Evolutionary conservation across 805 yeast genomes (phyloP), one percentile per base, ranked within the genome.

Genomic region (Candida berthetii): DNA sequence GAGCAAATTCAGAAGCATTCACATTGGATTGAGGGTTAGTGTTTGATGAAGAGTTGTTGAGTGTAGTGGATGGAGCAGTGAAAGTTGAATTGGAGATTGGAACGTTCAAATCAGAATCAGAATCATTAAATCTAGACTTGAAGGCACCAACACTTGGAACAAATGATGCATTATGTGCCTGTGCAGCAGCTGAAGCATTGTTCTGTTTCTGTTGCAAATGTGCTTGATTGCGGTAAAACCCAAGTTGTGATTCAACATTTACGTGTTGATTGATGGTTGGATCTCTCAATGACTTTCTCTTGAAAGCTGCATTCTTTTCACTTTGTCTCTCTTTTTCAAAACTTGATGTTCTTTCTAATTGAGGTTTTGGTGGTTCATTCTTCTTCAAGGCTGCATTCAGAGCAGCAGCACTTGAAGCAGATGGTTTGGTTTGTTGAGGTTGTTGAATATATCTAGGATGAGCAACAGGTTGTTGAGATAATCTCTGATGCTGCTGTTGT

Each of bases 41-140:
- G 8, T 16, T 17, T 9, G 37, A 24, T 13, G 33, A 24, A 11
- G 7, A 8, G n/a, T n/a, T n/a, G n/a, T n/a, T n/a, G n/a, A n/a
- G n/a, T n/a, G n/a, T n/a, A n/a, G n/a, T n/a, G n/a, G n/a, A n/a
- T n/a, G n/a, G n/a, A n/a, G n/a, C n/a, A n/a, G n/a, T n/a, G n/a
- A n/a, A n/a, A n/a, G n/a, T n/a, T n/a, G n/a, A n/a, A n/a, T n/a
- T n/a, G n/a, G n/a, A n/a, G n/a, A 45, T 20, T 11, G 61, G 58
- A 20, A 49, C 53, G 17, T 72, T 78, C 13, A 56, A 57, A 36
- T 80, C 86, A 13, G 82, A 80, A 51, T 80, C 85, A 3, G 85
- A 78, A 53, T 82, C 88, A 5, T 66, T 68, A 46, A 80, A 73
- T 49, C 86, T 67, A 1, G 87, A 80, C 42, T 63, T 72, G 58